These are phyloP conservation scores for Brassica juncea DNA, from an alignment of 345 rosid species.

Conservation along the genomic window DNA sequence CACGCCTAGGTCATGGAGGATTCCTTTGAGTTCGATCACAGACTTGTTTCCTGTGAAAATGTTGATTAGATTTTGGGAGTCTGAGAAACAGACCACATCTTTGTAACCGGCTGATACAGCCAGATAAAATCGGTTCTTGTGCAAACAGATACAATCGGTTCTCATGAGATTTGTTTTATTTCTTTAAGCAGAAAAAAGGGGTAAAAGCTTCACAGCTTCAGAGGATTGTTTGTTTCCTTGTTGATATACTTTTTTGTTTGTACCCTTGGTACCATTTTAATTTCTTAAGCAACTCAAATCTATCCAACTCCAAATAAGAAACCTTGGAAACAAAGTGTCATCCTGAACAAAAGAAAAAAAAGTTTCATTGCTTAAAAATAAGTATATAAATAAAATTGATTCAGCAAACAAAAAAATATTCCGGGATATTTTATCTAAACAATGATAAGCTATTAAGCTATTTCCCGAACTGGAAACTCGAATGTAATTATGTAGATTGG, in stretches of 20 bases:
- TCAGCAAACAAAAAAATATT: background rate
- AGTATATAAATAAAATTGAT: background rate
- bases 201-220: background rate
- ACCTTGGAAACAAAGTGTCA: background rate
- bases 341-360: background rate
- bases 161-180: too few species aligned
- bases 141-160: too few species aligned
- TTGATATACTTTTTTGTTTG: slow-evolving; percentile 7
- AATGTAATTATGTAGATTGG: slow-evolving; percentile 28
- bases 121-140: too few species aligned
- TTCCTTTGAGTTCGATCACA: background rate
- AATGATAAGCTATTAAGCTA: slow-evolving; percentile 8
- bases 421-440: background rate
- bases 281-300: background rate
- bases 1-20: background rate
- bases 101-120: background rate
- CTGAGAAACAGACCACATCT: background rate
- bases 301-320: background rate
- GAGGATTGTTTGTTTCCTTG: background rate
- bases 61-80: background rate
- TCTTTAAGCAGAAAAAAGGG: too few species aligned
- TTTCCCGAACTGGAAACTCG: slow-evolving; percentile 38
- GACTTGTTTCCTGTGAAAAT: background rate
- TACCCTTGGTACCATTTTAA: background rate
- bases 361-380: background rate